Percentiles rank a stretch among this genome's conserved stretches.
Evolutionary conservation across 2,329 filamentous ascomycete species (phyloP).

Genomic region (Coniochaeta prunicola): DNA sequence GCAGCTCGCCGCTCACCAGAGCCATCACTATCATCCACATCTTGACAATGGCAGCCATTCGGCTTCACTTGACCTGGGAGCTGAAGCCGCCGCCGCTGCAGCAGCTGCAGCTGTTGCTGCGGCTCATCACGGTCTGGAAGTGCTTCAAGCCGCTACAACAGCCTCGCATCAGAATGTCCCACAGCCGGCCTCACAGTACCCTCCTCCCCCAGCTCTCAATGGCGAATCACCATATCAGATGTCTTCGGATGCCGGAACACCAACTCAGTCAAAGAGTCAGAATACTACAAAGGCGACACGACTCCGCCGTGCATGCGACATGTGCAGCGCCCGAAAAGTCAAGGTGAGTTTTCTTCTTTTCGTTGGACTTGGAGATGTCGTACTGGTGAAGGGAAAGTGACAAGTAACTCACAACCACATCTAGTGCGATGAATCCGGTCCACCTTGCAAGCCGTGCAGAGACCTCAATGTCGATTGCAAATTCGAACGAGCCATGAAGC

Average conservation of each 20-base stretch:
- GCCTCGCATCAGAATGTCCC: slow-evolving; percentile 10
- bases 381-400: not conserved
- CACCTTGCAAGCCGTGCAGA: slow-evolving; percentile 49
- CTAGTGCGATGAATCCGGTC: slow-evolving; percentile 45
- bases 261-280: not conserved
- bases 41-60: not conserved
- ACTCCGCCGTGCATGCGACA: slow-evolving; percentile 51
- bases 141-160: slow-evolving; percentile 14
- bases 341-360: slow-evolving; percentile 30
- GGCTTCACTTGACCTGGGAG: not conserved
- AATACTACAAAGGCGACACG: slow-evolving; percentile 39
- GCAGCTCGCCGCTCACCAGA: not conserved
- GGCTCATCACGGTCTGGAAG: slow-evolving; percentile 16
- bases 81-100: not conserved
- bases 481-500: slow-evolving; percentile 49
- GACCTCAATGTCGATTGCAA: slow-evolving; percentile 53
- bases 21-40: not conserved
- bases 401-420: slow-evolving; percentile 7
- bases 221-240: not conserved
- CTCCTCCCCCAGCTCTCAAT: not conserved
- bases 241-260: not conserved
- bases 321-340: slow-evolving; percentile 56
- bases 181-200: slow-evolving; percentile 6
- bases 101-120: slow-evolving; percentile 8
- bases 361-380: not conserved